phyloP scores from a whole-genome alignment of 768 basidiomycete species.

The Boletus speciosus region DNA sequence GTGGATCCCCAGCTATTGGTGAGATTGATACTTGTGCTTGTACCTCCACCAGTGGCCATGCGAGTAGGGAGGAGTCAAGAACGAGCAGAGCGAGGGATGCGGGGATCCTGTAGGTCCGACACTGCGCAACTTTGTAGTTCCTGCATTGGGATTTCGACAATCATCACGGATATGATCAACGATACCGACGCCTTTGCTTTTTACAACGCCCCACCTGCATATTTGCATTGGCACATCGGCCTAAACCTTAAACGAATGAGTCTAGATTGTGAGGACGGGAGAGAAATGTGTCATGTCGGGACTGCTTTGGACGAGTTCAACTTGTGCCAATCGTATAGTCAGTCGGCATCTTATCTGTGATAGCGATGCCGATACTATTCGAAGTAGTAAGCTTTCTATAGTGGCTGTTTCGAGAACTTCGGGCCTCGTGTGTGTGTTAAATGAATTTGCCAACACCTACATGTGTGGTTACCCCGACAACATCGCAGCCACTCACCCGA shows the following conservation, averaged over 20 bases:
- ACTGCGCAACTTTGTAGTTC: conserved; percentile 11
- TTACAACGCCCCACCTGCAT: background rate
- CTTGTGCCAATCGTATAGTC: background rate
- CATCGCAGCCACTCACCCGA: background rate
- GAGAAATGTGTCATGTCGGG: background rate
- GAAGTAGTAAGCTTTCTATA: background rate
- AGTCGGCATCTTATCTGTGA: background rate
- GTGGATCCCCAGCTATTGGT: conserved; percentile 21
- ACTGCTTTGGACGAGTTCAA: background rate
- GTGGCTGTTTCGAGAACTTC: background rate
- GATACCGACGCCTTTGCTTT: background rate
- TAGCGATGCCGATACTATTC: background rate
- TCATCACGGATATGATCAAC: conserved; percentile 7
- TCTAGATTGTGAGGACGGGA: no score
- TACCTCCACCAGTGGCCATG: conserved; percentile 11
- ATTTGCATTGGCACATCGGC: background rate
- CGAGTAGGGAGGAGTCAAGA: background rate
- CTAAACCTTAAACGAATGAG: background rate
- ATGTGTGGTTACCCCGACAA: background rate
- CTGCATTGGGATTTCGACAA: conserved; percentile 1
- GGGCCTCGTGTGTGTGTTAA: background rate
- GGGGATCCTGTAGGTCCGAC: background rate
- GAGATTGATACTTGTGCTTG: conserved; percentile 4
- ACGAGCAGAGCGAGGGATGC: background rate
- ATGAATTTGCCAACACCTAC: background rate